A percentile compares a stretch with the other conserved stretches of the same genome.
phyloP scores from a whole-genome alignment of 2,329 filamentous ascomycete genomes.

The Nothopassalora personata region DNA sequence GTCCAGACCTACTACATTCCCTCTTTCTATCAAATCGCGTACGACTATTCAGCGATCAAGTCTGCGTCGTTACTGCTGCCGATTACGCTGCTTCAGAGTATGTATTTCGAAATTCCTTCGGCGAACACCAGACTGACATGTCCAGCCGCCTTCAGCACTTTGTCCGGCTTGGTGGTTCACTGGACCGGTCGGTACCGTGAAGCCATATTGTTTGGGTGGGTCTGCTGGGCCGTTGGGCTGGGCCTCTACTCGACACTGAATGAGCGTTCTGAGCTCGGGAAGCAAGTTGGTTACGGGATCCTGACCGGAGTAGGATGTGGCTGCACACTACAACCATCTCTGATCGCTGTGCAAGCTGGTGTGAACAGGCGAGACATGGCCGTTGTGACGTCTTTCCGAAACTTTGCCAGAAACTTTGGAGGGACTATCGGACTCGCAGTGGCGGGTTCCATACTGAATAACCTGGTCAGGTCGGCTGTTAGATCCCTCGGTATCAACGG shows the following conservation, averaged over 20 bases:
- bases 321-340: conserved; percentile 50
- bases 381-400: conserved; percentile 49
- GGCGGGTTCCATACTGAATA: conserved; percentile 15
- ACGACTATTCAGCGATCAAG: conserved; percentile 16
- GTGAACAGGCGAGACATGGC: conserved; percentile 45
- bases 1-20: conserved; percentile 47
- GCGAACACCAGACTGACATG: not conserved
- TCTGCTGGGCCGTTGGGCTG: conserved; percentile 16
- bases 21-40: conserved; percentile 20
- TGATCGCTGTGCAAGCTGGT: conserved; percentile 53
- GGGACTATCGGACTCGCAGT: conserved; percentile 31
- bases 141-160: conserved; percentile 11
- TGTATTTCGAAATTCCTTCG: not conserved
- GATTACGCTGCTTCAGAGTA: conserved; percentile 16
- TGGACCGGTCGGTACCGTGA: conserved; percentile 21
- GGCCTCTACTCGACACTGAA: conserved; percentile 18
- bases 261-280: conserved; percentile 40
- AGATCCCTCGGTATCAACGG: conserved; percentile 6
- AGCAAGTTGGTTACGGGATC: conserved; percentile 52
- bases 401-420: conserved; percentile 44
- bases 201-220: conserved; percentile 41
- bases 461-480: conserved; percentile 9
- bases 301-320: conserved; percentile 50
- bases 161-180: conserved; percentile 18
- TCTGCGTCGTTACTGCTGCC: conserved; percentile 17